Conservation (phyloP, 805 yeast genomes). For the Yarrowia osloensis region DNA sequence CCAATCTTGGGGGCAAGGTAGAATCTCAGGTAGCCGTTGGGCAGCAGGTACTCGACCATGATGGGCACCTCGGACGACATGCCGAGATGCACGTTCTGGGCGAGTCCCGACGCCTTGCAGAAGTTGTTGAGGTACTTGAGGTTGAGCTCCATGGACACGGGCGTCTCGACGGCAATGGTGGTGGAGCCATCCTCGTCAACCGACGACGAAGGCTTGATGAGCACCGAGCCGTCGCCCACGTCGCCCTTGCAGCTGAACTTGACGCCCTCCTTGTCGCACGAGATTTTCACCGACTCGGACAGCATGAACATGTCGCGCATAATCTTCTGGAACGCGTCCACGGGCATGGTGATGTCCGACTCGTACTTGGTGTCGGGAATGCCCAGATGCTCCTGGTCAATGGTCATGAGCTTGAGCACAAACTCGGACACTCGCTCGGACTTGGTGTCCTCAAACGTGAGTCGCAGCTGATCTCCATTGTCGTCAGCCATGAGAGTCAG, state of each 20-base stretch:
- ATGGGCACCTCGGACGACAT: constrained; percentile 93
- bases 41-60: constrained; percentile 84
- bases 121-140: constrained; percentile 88
- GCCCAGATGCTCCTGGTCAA: constrained; percentile 89
- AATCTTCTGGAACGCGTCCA: constrained; percentile 83
- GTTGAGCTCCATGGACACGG: constrained; percentile 88
- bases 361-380: constrained; percentile 94
- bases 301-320: constrained; percentile 84
- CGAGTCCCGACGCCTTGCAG: constrained; percentile 82
- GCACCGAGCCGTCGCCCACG: constrained; percentile 82
- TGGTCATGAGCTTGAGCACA: constrained; percentile 89
- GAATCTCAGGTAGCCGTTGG: constrained; percentile 91
- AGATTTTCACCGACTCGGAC: constrained; percentile 82
- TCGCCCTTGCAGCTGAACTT: constrained; percentile 90
- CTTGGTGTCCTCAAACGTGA: constrained; percentile 87
- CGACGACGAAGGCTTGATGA: constrained; percentile 80
- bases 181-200: constrained; percentile 68
- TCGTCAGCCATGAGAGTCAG: constrained; percentile 89
- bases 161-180: constrained; percentile 75
- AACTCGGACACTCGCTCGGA: constrained; percentile 92
- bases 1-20: constrained; percentile 98
- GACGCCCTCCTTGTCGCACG: constrained; percentile 89
- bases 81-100: constrained; percentile 76
- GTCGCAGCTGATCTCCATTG: constrained; percentile 71
- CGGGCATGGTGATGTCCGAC: constrained; percentile 81